Conservation (phyloP, 345 rosid species). For the Moringa oleifera region DNA sequence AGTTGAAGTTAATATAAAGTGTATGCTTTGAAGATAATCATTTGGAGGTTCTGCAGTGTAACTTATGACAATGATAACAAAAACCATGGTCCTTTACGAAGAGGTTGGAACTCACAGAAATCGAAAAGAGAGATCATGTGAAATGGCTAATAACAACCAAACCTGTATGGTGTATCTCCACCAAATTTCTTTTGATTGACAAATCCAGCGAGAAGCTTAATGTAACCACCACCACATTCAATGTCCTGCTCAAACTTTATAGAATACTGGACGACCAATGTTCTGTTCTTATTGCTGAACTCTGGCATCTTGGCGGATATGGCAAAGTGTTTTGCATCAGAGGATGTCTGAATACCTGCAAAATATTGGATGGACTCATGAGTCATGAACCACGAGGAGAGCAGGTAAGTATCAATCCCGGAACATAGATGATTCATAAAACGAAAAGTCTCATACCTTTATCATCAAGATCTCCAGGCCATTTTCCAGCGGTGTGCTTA, state of each 20-base stretch:
- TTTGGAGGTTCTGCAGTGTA: too few relatives aligned
- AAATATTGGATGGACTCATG: too few relatives aligned
- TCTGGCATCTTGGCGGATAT: constrained; percentile 90
- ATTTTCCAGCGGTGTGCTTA: constrained; percentile 76
- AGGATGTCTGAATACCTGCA: constrained; percentile 79
- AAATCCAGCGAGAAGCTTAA: constrained; percentile 88
- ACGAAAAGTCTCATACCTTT: too few relatives aligned
- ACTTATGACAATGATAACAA: background rate
- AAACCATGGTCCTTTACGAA: too few relatives aligned
- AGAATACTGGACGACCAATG: constrained; percentile 81
- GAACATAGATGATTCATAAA: too few relatives aligned
- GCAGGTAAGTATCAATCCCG: too few relatives aligned
- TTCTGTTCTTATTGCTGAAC: constrained; percentile 77
- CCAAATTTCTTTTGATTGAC: constrained; percentile 98
- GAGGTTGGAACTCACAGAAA: too few relatives aligned
- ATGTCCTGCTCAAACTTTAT: constrained; percentile 85
- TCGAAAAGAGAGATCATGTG: constrained; percentile 6
- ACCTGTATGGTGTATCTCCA: constrained; percentile 98
- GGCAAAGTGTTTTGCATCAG: constrained; percentile 80
- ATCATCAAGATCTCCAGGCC: constrained; percentile 78
- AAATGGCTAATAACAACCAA: too few relatives aligned
- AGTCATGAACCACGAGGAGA: too few relatives aligned
- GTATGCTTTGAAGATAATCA: too few relatives aligned
- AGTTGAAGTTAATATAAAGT: too few relatives aligned
- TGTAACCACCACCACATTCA: constrained; percentile 96